These are phyloP conservation scores for Tritrichomonas foetus DNA, from an alignment of 208 protist genomes.

Conservation along the genomic window DNA sequence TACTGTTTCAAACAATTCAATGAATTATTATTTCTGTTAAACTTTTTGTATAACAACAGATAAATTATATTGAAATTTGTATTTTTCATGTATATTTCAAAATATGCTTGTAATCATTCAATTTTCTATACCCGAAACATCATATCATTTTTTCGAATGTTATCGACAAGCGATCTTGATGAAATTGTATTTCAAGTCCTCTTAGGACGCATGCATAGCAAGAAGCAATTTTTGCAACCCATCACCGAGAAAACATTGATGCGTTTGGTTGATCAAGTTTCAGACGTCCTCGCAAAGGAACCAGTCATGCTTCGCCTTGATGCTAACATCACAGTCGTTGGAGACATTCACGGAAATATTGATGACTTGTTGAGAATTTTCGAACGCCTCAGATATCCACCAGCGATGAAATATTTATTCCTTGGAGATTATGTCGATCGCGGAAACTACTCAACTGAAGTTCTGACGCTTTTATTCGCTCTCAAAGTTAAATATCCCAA, in stretches of 20 bases:
- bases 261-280: not conserved
- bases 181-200: constrained; percentile 29
- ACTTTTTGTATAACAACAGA: no score
- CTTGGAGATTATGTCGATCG: constrained; percentile 56
- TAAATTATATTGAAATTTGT: no score
- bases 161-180: not conserved
- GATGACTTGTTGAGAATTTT: constrained; percentile 25
- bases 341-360: constrained; percentile 16
- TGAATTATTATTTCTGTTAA: no score
- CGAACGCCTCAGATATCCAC: not conserved
- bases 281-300: not conserved
- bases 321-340: not conserved
- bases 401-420: constrained; percentile 6
- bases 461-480: constrained; percentile 45
- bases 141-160: no score
- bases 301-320: not conserved
- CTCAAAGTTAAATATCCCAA: constrained; percentile 51
- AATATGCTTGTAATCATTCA: no score
- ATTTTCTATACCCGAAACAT: no score
- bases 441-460: constrained; percentile 47
- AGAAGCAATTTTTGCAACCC: not conserved
- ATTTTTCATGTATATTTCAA: no score
- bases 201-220: not conserved
- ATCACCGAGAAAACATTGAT: not conserved
- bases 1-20: no score